Evolutionary conservation across 2,329 filamentous ascomycete genomes (phyloP), one percentile per base, ranked within the genome.

Genomic region (Colletotrichum coccodes): DNA sequence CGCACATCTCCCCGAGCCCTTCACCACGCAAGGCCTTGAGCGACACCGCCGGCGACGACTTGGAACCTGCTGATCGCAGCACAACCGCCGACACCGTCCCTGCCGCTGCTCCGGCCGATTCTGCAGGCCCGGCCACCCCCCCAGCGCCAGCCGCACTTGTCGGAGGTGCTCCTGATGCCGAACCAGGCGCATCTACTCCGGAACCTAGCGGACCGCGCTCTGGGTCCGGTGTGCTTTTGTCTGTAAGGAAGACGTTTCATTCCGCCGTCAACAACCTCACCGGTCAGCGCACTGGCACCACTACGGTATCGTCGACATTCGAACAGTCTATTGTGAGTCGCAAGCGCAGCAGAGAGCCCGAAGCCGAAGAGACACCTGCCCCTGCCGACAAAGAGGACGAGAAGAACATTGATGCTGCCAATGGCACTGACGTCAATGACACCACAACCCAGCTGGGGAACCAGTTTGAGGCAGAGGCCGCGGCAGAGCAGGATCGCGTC

Each of bases 251-350:
- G 50, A 57, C 57, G 12, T n/a, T 68, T 3, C 44, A 40, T 36
- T 58, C 26, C 3, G 64, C 57, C 0, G 38, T 70, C 1, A 68
- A 28, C 30, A 58, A 54, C 26, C 26, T 68, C 38, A 42, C 36
- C 16, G 32, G 11, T 18, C 36, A 49, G 36, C 67, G 50, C 52
- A 56, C 58, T 12, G 61, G 57, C 12, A 52, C 47, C 3, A 42
- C 67, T 3, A 68, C 44, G 16, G 34, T 60, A 23, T 60, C 64
- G 8, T 21, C 63, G 6, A 47, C 67, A 2, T 52, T 68, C 23
- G 67, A 70, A 52, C 58, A 70, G 44, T 58, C 58, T 6, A 23
- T 67, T 4, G 64, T 57, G 16, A 68, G 67, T 52, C 67, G 64
- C 36, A 68, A 68, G 34, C 63, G 57, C 16, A 68, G 57, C 44